Evolutionary conservation across 257 asterid genomes (phyloP).

Genomic region (Leptodermis oblonga): DNA sequence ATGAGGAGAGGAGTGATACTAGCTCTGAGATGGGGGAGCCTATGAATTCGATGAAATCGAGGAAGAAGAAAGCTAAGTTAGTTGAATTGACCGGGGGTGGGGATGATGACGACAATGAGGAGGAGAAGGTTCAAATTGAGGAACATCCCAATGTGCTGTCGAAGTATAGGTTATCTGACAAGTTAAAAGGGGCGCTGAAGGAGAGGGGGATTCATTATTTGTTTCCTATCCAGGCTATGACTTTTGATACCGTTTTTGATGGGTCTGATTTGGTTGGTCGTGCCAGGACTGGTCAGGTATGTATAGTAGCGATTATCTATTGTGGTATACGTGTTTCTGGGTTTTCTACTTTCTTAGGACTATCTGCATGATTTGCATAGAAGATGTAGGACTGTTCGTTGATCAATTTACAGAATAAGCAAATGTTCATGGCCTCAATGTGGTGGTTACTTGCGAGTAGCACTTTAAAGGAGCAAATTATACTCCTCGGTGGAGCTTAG

Average conservation of each 20-base stretch:
- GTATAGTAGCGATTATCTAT: neutral
- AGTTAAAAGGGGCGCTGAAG: slow-evolving; percentile 51
- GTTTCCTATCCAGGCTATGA: slow-evolving; percentile 89
- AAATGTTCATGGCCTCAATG: too few species aligned
- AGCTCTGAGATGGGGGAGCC: slow-evolving; percentile 78
- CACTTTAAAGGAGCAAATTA: neutral
- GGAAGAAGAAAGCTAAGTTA: slow-evolving; percentile 46
- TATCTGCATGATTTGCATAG: neutral
- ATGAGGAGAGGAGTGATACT: slow-evolving; percentile 61
- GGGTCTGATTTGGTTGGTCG: slow-evolving; percentile 91
- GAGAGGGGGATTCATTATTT: slow-evolving; percentile 57
- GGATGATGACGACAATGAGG: slow-evolving; percentile 1
- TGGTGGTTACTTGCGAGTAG: neutral
- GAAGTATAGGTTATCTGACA: slow-evolving; percentile 65
- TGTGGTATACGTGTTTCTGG: neutral
- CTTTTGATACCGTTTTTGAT: slow-evolving; percentile 60
- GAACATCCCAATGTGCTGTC: slow-evolving; percentile 55
- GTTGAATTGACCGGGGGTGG: slow-evolving; percentile 26
- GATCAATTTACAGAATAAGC: neutral
- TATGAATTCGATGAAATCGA: slow-evolving; percentile 32
- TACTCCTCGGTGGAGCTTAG: too few species aligned
- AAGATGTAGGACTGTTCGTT: neutral
- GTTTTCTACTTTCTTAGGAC: neutral
- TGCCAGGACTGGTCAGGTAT: slow-evolving; percentile 92
- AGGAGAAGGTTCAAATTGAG: slow-evolving; percentile 23